Evolutionary conservation across 257 asterid species (phyloP).

Genomic region (Solanum gandarillasii): DNA sequence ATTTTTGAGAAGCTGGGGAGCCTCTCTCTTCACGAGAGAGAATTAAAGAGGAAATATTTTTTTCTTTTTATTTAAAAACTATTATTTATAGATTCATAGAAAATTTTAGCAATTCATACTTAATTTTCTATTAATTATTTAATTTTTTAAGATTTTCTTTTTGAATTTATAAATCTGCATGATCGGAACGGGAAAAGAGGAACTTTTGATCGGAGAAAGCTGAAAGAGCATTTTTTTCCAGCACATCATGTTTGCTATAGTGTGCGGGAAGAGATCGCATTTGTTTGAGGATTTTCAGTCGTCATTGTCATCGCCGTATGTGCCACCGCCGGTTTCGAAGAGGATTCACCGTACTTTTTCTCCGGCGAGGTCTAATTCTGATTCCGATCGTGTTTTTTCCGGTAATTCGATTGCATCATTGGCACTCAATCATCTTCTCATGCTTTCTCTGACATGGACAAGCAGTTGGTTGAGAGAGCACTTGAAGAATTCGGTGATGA

Average conservation of each 20-base stretch:
- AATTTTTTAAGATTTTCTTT: not conserved
- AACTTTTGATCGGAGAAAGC: not conserved
- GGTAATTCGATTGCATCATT: slow-evolving; percentile 3
- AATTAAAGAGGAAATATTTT: not conserved
- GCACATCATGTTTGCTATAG: slow-evolving; percentile 78
- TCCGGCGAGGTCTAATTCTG: slow-evolving; percentile 32
- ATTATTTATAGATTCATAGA: not conserved
- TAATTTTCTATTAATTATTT: not conserved
- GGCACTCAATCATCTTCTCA: slow-evolving; percentile 50
- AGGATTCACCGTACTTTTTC: slow-evolving; percentile 64
- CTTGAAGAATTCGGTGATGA: slow-evolving; percentile 67
- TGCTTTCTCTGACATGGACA: slow-evolving; percentile 84
- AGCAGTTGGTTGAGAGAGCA: slow-evolving; percentile 71
- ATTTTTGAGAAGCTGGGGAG: not conserved
- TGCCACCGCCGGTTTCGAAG: slow-evolving; percentile 51
- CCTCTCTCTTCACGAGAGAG: not conserved
- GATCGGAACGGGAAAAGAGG: not conserved
- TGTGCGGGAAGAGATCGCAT: slow-evolving; percentile 96
- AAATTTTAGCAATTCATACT: not conserved
- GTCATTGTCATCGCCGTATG: not conserved
- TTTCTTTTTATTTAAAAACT: not conserved
- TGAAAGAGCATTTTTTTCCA: slow-evolving; percentile 5
- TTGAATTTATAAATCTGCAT: not conserved
- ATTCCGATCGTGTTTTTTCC: slow-evolving; percentile 5
- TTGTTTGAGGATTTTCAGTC: slow-evolving; percentile 65